Percentiles rank a stretch among this genome's conserved stretches.
phyloP scores from a whole-genome alignment of 352 stramenopile species.

The Phytophthora niederhauseri region DNA sequence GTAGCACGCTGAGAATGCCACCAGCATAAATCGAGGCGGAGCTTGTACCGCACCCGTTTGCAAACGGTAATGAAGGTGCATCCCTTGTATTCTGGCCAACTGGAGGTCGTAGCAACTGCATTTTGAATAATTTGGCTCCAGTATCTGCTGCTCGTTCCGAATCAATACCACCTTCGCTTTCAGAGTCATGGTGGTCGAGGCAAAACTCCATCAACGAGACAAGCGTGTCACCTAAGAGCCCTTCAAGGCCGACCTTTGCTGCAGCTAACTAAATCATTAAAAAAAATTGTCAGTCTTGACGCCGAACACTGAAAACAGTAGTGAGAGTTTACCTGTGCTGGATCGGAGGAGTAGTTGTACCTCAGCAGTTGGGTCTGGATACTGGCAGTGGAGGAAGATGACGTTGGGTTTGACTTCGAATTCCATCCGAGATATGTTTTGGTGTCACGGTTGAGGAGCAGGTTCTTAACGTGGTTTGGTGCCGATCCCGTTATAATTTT shows the following conservation, averaged over 20 bases:
- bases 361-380: slow-evolving; percentile 41
- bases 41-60: slow-evolving; percentile 47
- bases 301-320: background rate
- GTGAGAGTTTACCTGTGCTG: slow-evolving; percentile 36
- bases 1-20: slow-evolving; percentile 50
- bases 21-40: slow-evolving; percentile 51
- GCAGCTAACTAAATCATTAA: slow-evolving; percentile 30
- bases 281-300: slow-evolving; percentile 4
- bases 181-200: slow-evolving; percentile 11
- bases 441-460: slow-evolving; percentile 62
- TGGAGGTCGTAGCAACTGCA: slow-evolving; percentile 23
- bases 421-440: slow-evolving; percentile 26
- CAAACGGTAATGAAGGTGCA: slow-evolving; percentile 24
- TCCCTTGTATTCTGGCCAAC: slow-evolving; percentile 3
- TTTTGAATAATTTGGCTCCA: slow-evolving; percentile 9
- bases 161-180: background rate
- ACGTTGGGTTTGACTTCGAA: slow-evolving; percentile 7
- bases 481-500: slow-evolving; percentile 2
- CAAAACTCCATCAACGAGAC: slow-evolving; percentile 36
- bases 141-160: background rate
- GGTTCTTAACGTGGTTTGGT: slow-evolving; percentile 62
- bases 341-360: slow-evolving; percentile 60
- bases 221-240: slow-evolving; percentile 34
- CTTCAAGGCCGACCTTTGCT: slow-evolving; percentile 44
- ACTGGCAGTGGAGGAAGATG: slow-evolving; percentile 2